phyloP scores from a whole-genome alignment of 2,329 filamentous ascomycete species.

The Talaromyces sp. region DNA sequence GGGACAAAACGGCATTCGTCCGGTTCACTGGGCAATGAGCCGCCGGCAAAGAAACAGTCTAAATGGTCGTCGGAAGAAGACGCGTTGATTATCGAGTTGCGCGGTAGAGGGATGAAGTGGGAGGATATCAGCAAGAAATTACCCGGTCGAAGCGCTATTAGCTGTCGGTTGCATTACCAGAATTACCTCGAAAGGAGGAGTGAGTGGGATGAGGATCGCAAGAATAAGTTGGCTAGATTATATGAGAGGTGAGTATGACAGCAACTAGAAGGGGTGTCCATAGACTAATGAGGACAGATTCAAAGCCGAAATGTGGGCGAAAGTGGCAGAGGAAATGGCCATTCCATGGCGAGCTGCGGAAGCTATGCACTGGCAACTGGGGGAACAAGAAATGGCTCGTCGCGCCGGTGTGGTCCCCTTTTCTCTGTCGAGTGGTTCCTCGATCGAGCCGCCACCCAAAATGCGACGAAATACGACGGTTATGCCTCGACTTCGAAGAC shows the following conservation, averaged over 20 bases:
- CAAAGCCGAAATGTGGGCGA: slow-evolving; percentile 97
- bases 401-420: slow-evolving; percentile 89
- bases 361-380: slow-evolving; percentile 97
- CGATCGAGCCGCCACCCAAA: slow-evolving; percentile 47
- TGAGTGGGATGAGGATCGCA: slow-evolving; percentile 96
- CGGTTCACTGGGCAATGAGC: slow-evolving; percentile 50
- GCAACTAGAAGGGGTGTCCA: neutral
- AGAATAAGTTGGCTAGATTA: slow-evolving; percentile 90
- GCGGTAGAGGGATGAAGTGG: slow-evolving; percentile 95
- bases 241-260: slow-evolving; percentile 76
- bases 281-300: slow-evolving; percentile 60
- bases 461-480: slow-evolving; percentile 40
- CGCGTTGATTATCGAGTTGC: slow-evolving; percentile 85
- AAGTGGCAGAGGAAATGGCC: slow-evolving; percentile 90
- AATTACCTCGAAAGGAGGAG: slow-evolving; percentile 92
- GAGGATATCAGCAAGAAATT: slow-evolving; percentile 93
- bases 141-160: slow-evolving; percentile 88
- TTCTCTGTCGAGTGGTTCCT: slow-evolving; percentile 60
- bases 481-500: slow-evolving; percentile 41
- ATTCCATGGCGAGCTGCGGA: slow-evolving; percentile 94
- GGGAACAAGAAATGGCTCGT: slow-evolving; percentile 88
- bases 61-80: slow-evolving; percentile 97
- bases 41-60: slow-evolving; percentile 87
- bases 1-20: slow-evolving; percentile 46
- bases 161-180: slow-evolving; percentile 91